phyloP scores from a whole-genome alignment of 2,329 filamentous ascomycete species.

The Pseudogymnoascus sp. region DNA sequence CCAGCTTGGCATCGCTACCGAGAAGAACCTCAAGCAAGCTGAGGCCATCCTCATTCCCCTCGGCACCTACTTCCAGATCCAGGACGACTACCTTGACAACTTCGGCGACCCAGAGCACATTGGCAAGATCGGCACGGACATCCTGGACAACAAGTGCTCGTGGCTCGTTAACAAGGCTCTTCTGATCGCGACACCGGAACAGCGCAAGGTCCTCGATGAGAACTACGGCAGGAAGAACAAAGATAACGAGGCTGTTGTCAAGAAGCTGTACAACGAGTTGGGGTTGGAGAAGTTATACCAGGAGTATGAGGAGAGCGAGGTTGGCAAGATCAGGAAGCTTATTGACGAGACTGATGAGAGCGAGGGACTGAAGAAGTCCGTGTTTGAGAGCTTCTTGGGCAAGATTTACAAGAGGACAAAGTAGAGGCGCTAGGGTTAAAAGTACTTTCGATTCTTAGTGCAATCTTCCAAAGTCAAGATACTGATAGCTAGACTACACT shows the following conservation, averaged over 20 bases:
- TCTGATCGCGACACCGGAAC: constrained; percentile 68
- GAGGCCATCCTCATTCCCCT: constrained; percentile 92
- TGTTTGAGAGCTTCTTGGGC: constrained; percentile 81
- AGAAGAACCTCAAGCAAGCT: constrained; percentile 79
- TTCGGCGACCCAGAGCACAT: constrained; percentile 88
- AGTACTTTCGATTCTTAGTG: background rate
- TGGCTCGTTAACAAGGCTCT: constrained; percentile 97
- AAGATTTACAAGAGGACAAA: constrained; percentile 99
- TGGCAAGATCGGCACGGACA: constrained; percentile 98
- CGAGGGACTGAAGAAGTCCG: constrained; percentile 77
- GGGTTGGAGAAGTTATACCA: constrained; percentile 75
- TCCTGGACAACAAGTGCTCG: constrained; percentile 99
- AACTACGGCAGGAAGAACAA: constrained; percentile 93
- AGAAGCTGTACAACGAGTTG: constrained; percentile 80
- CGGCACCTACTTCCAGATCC: constrained; percentile 98
- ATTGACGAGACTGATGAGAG: constrained; percentile 78
- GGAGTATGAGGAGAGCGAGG: constrained; percentile 81
- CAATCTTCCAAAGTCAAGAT: background rate
- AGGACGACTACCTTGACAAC: constrained; percentile 98
- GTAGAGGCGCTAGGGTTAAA: constrained; percentile 38
- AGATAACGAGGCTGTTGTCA: constrained; percentile 73
- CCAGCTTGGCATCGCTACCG: constrained; percentile 75
- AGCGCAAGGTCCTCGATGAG: constrained; percentile 77
- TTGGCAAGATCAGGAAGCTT: constrained; percentile 64
- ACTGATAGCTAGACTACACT: background rate